phyloP scores from a whole-genome alignment of 140 eudicot genomes.

The Erigeron philadelphicus region DNA sequence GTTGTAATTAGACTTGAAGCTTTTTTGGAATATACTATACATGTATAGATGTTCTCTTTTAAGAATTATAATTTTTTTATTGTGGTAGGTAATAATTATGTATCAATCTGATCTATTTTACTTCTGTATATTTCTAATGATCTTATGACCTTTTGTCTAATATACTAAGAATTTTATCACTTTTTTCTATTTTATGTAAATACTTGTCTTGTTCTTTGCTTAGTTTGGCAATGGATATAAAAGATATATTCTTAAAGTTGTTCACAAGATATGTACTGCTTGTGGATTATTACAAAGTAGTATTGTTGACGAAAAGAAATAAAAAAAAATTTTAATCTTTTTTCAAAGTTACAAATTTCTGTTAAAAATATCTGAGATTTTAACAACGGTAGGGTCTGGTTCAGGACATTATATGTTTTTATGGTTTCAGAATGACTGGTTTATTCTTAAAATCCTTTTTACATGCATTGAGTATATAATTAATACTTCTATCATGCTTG shows the following conservation, averaged over 20 bases:
- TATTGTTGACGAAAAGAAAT: no score
- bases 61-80: no score
- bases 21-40: no score
- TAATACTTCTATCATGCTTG: conserved; percentile 15
- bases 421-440: conserved; percentile 13
- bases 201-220: conserved; percentile 17
- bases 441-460: conserved; percentile 12
- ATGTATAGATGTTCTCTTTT: no score
- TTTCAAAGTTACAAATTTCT: conserved; percentile 10
- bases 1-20: no score
- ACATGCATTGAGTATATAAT: neutral
- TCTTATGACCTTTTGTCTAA: neutral
- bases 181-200: conserved; percentile 7
- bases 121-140: no score
- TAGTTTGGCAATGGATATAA: conserved; percentile 7
- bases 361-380: neutral
- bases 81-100: no score
- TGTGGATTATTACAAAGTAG: conserved; percentile 20
- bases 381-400: conserved; percentile 15
- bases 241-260: conserved; percentile 23
- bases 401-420: conserved; percentile 9
- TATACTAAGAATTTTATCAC: neutral
- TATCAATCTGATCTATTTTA: no score
- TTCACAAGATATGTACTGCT: conserved; percentile 21
- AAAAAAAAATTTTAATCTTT: no score